Percentiles rank a stretch among this genome's conserved stretches.
Conservation (phyloP, 106 monocot species). For the Chionographis japonica region DNA sequence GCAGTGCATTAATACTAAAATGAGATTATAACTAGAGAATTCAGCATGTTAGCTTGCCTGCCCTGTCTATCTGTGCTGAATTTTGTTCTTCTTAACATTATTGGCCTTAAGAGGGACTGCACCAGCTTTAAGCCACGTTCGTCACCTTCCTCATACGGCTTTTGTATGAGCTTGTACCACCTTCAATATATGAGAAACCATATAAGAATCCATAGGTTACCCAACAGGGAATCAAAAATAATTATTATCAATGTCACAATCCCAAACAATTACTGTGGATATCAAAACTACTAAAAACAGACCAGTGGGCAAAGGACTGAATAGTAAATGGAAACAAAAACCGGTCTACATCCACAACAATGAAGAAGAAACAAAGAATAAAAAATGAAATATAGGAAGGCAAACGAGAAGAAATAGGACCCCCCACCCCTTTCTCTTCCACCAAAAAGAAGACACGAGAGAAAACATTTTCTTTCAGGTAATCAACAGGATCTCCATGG, state of each 20-base stretch:
- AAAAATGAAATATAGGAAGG: too few species aligned
- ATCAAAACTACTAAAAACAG: not conserved
- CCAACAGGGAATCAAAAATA: not conserved
- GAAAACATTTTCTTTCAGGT: too few species aligned
- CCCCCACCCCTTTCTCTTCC: too few species aligned
- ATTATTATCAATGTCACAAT: too few species aligned
- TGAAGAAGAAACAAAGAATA: too few species aligned
- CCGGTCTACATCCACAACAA: too few species aligned
- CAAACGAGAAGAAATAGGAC: too few species aligned
- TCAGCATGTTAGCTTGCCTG: conserved; percentile 27
- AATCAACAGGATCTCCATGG: too few species aligned
- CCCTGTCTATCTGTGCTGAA: conserved; percentile 77
- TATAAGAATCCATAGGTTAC: conserved; percentile 1
- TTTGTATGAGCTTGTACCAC: conserved; percentile 97
- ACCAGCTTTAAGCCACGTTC: conserved; percentile 76
- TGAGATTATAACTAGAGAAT: not conserved
- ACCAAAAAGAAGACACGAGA: too few species aligned
- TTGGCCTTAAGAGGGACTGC: conserved; percentile 75
- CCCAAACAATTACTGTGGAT: not conserved
- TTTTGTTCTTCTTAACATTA: conserved; percentile 97
- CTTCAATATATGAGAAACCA: conserved; percentile 28
- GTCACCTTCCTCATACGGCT: conserved; percentile 89
- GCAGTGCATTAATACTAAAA: conserved; percentile 5
- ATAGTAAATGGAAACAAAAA: too few species aligned
- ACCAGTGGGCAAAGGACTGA: not conserved